Conservation (phyloP, 176 grass and related monocot genomes). For the Phoenix dactylifera region DNA sequence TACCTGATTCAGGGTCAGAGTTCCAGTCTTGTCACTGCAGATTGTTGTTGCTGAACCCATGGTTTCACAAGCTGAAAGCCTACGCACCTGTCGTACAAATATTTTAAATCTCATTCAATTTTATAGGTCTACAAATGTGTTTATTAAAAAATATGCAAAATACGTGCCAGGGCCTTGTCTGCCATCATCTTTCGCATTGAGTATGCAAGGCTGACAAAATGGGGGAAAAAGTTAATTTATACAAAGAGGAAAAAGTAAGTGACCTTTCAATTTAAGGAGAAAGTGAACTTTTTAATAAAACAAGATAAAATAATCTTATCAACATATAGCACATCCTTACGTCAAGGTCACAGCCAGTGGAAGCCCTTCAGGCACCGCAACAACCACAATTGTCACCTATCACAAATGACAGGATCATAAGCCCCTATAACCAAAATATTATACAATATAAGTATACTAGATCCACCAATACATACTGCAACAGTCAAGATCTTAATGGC, state of each 20-base stretch:
- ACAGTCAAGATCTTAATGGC: constrained; percentile 92
- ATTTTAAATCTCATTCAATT: constrained; percentile 14
- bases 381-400: constrained; percentile 89
- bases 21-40: constrained; percentile 96
- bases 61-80: constrained; percentile 90
- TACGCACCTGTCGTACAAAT: constrained; percentile 55
- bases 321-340: constrained; percentile 35
- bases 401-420: constrained; percentile 29
- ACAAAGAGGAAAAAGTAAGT: not conserved
- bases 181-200: constrained; percentile 98
- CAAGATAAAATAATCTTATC: constrained; percentile 3
- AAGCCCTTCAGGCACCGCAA: constrained; percentile 96
- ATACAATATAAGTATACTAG: constrained; percentile 14
- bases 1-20: constrained; percentile 94
- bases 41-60: constrained; percentile 98
- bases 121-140: not conserved
- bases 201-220: constrained; percentile 72
- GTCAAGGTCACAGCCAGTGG: constrained; percentile 93
- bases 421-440: constrained; percentile 13
- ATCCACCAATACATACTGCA: constrained; percentile 51
- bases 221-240: constrained; percentile 10
- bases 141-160: constrained; percentile 10
- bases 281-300: not conserved
- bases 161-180: constrained; percentile 84
- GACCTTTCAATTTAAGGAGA: not conserved